Evolutionary conservation across 768 basidiomycete genomes (phyloP), one percentile per base, ranked within the genome.

Genomic region (Pleurotus salmoneostramineus): DNA sequence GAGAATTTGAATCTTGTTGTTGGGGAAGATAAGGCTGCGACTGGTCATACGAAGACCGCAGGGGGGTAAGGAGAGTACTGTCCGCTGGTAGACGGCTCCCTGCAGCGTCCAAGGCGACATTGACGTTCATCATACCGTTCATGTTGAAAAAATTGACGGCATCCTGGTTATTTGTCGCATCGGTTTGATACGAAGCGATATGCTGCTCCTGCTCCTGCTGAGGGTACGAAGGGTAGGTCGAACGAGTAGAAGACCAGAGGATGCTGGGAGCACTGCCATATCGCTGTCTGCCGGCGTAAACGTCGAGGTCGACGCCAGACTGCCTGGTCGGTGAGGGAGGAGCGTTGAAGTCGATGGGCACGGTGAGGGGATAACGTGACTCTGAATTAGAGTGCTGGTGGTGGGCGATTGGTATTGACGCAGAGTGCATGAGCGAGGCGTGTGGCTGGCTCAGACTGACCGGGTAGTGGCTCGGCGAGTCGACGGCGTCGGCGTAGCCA

Each of bases 41-140:
- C 57, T 77, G 61, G n/a, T 79, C 21, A 27, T 68, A 32, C 77
- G 62, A 6, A 73, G 64, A 59, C 80, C 77, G 63, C 85, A 87
- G 17, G n/a, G 89, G 87, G 34, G 88, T 89, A 60, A 90, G 73
- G 56, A 91, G 75, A 27, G 85, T 89, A 69, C 84, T 88, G 64
- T 84, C 81, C 33, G 82, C 72, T 14, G 85, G 82, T 32, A 89
- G 74, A 44, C 84, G 77, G 61, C 67, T 52, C 32, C 32, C 50
- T 36, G 35, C 56, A 27, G 12, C 47, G 12, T 46, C 35, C 35
- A 21, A 55, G 31, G 12, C 47, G 35, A 40, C 11, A 5, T 32
- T 56, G 4, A 55, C 37, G 14, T 42, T 42, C 52, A 55, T 55
- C 44, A 40, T 60, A 35, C 34, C 59, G 40, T 40, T 56, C 56